phyloP scores from a whole-genome alignment of 768 basidiomycete genomes.

The Paxillus rubicundulus region DNA sequence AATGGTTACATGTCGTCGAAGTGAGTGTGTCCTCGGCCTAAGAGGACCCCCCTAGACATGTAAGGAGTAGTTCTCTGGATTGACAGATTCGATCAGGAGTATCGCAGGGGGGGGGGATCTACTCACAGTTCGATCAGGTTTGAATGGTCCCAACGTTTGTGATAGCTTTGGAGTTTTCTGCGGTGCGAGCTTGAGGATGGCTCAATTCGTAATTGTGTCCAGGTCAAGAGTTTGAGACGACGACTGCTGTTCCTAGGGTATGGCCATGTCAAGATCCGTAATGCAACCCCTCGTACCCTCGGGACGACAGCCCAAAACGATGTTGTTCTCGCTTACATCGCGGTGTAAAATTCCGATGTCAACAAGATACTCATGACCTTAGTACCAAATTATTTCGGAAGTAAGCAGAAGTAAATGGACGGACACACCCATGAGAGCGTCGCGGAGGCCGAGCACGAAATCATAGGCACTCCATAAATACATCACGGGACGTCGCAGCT shows the following conservation, averaged over 20 bases:
- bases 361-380: slow-evolving; percentile 1
- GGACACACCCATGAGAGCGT: background rate
- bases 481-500: background rate
- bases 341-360: background rate
- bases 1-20: background rate
- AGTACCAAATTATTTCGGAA: background rate
- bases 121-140: background rate
- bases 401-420: background rate
- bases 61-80: background rate
- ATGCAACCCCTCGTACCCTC: no score
- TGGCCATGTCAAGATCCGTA: background rate
- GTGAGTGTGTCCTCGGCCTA: background rate
- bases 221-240: rapidly evolving
- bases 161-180: background rate
- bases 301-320: no score
- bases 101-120: background rate
- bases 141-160: background rate
- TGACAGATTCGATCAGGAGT: background rate
- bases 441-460: slow-evolving; percentile 4
- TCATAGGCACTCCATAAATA: slow-evolving; percentile 7
- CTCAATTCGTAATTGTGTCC: background rate
- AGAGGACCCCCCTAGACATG: background rate
- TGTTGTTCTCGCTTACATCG: background rate
- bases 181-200: no score
- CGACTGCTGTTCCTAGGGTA: background rate